Base-by-base conservation (phyloP, 148 eudicot genomes). In the Mesembryanthemum crystallinum region DNA sequence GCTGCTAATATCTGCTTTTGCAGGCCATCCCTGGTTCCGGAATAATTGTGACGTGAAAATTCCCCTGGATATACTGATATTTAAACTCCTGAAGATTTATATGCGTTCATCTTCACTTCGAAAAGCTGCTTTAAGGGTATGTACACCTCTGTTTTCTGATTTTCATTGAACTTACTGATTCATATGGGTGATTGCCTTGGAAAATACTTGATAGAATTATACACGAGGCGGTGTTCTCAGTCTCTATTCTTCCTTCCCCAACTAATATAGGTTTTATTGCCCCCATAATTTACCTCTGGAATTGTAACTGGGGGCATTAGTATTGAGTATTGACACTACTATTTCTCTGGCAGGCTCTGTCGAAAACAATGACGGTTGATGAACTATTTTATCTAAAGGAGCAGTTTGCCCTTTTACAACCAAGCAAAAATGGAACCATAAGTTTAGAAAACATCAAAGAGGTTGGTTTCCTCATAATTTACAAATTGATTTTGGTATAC, bases 1-100 rank as follows among this genome's bases (percentile, higher is more conserved):
- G 70, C 45, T 66, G 8, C 69, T 58, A 23, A 67, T 66, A 47
- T 67, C 60, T 54, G 58, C 25, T 39, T 49, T 73, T 78, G 71
- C 86, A 94, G 98, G 97, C 82, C 98, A 94, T 86, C 92, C 94
- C 29, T 94, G 98, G 98, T 86, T 94, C 59, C 89, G 77, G 76
- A 86, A 76, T 76, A 77, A 73, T 58, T 75, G 77, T 61, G 87
- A 87, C 20, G 84, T 86, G 51, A 89, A 82, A 70, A 86, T 90
- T 64, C 92, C 97, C 2, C 81, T 94, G 69, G 98, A 94, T 90
- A 82, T 92, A 66, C 78, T 87, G 59, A 71, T 91, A 61, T 85
- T 88, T 63, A 94, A 85, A 79, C 91, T 86, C 76, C 82, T 94
- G 85, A 94, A 89, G 82, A 75, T 85, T 27, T 94, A 94, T 84